Base-by-base conservation (phyloP, 345 rosid species). In the Geranium brycei region DNA sequence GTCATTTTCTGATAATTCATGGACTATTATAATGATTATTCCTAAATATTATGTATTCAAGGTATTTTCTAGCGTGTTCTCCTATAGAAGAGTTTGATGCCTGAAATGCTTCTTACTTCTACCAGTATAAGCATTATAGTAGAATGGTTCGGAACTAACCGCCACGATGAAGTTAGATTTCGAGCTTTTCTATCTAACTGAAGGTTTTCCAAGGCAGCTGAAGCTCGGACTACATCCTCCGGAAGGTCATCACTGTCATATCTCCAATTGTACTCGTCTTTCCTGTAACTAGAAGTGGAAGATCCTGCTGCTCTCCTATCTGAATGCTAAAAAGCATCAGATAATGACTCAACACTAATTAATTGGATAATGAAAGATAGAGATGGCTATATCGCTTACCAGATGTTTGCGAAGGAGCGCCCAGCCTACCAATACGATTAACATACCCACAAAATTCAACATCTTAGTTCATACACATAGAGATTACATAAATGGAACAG, bases 101-200 rank as follows among this genome's bases (percentile, higher is more conserved):
- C 13, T 47, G 53, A 13, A 47, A 8, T 47, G 53, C 5, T 47
- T 47, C 53, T 47, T 47, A 47, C n/a, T 5, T n/a, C 59, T 57
- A 57, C 2, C 59, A 57, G 19, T 15, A 4, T 6, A 63, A 63
- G 51, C 59, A 12, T 23, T 60, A 28, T 31, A 31, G 63, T 31
- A 14, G 28, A 60, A 17, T 31, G 51, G 64, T 63, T 47, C 68
- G 66, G 41, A 66, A 75, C 87, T 64, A 63, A 88, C 99, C 96
- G 86, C 99, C 96, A 90, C 5, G 99, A 90, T 18, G 96, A 65
- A 17, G 96, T 83, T 62, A 93, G 76, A 76, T 90, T 93, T 53
- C 88, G 68, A 58, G 97, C 86, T 77, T 92, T 92, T 75, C 96
- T 78, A 80, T 92, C 97, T 72, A 93, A 77, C 74, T 89, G 95